Evolutionary conservation across 148 eudicot genomes (phyloP).

Genomic region (Persicaria tinctoria): DNA sequence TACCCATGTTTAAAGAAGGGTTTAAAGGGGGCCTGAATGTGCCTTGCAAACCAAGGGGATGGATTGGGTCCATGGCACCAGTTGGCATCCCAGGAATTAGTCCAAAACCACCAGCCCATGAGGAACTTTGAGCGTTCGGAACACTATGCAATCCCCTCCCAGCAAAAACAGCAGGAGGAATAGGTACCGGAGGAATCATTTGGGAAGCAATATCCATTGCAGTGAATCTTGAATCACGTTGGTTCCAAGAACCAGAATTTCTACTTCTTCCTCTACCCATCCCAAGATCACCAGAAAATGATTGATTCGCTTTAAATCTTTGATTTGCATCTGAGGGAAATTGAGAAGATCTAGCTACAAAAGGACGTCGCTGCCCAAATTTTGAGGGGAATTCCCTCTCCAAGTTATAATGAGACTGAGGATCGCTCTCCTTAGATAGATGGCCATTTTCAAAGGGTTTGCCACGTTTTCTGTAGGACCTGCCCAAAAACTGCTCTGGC

Average conservation of each 20-base stretch:
- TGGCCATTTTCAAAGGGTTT: constrained; percentile 76
- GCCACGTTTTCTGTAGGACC: constrained; percentile 57
- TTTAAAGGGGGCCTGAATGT: constrained; percentile 50
- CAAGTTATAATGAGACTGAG: constrained; percentile 38
- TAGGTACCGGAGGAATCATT: constrained; percentile 41
- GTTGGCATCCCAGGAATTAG: constrained; percentile 66
- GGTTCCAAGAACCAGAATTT: constrained; percentile 44
- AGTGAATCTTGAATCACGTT: constrained; percentile 57
- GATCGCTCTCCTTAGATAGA: constrained; percentile 33
- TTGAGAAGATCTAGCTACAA: constrained; percentile 28
- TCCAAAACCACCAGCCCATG: constrained; percentile 73
- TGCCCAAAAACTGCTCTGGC: constrained; percentile 44
- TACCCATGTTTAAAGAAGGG: constrained; percentile 57
- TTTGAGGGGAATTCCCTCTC: constrained; percentile 47
- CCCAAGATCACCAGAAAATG: constrained; percentile 46
- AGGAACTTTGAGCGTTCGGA: constrained; percentile 46
- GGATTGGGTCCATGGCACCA: constrained; percentile 68
- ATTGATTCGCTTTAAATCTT: constrained; percentile 30
- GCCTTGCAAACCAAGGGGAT: constrained; percentile 73
- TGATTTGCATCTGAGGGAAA: constrained; percentile 27
- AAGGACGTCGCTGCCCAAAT: constrained; percentile 52
- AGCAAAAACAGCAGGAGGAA: constrained; percentile 48
- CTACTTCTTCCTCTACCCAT: constrained; percentile 72
- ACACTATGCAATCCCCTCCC: constrained; percentile 69
- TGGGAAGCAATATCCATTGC: constrained; percentile 56